These are phyloP conservation scores for Scopulariopsis brevicaulis DNA, from an alignment of 2,329 filamentous ascomycete genomes.

Conservation along the genomic window DNA sequence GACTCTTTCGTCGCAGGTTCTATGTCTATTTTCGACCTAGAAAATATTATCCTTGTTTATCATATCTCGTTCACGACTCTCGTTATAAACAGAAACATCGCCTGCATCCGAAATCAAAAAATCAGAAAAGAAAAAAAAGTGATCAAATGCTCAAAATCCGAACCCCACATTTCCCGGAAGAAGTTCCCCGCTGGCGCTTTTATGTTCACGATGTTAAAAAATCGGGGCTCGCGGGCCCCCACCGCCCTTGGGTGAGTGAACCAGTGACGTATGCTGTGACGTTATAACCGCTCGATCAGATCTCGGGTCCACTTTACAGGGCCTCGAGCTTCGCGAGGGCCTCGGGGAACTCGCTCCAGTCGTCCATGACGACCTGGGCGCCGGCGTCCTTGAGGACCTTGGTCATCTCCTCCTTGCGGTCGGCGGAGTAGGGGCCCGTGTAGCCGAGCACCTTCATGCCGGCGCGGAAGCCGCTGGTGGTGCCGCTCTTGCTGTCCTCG, in stretches of 20 bases:
- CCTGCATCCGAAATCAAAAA: too few species aligned
- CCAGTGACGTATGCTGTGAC: not conserved
- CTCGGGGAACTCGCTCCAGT: conserved; percentile 45
- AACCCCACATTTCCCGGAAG: not conserved
- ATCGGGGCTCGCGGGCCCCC: not conserved
- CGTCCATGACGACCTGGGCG: conserved; percentile 48
- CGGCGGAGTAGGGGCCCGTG: conserved; percentile 60
- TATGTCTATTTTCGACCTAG: not conserved
- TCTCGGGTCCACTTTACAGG: conserved; percentile 10
- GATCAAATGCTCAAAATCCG: not conserved
- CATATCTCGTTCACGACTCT: not conserved
- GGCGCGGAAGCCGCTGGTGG: conserved; percentile 61
- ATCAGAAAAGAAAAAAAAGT: too few species aligned
- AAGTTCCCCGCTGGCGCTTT: not conserved
- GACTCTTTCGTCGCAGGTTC: not conserved
- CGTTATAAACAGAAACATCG: not conserved
- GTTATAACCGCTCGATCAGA: not conserved
- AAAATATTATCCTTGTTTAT: not conserved
- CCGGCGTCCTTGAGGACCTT: conserved; percentile 49
- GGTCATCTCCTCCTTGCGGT: conserved; percentile 54
- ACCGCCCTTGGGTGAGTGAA: not conserved
- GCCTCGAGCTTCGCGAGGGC: conserved; percentile 33
- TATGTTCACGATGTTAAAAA: not conserved
- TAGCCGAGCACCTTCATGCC: conserved; percentile 76
- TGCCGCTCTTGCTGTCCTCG: conserved; percentile 82